Conservation (phyloP, 164 flowering plant species). For the Chimonanthus salicifolius region DNA sequence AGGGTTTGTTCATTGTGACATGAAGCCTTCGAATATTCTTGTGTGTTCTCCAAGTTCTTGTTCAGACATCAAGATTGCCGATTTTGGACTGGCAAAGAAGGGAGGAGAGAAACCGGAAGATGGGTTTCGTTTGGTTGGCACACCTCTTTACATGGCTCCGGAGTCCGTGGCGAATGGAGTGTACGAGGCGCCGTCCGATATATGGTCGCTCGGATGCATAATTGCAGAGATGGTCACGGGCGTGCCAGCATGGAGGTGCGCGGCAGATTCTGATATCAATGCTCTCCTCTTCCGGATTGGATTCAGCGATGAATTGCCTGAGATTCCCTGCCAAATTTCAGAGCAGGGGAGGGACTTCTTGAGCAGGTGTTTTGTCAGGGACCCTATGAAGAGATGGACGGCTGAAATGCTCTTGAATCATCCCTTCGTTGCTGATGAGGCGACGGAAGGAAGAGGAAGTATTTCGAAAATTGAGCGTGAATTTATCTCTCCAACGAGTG, state of each 20-base stretch:
- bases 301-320: too few species aligned
- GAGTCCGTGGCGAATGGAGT: conserved; percentile 8
- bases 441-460: neutral
- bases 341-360: too few species aligned
- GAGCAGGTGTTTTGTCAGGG: too few species aligned
- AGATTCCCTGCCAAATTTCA: too few species aligned
- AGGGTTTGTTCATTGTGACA: conserved; percentile 32
- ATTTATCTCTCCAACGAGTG: too few species aligned
- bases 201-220: conserved; percentile 63
- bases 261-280: too few species aligned
- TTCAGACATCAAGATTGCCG: conserved; percentile 51
- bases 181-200: conserved; percentile 33
- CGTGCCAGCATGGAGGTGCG: too few species aligned
- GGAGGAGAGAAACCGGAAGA: neutral
- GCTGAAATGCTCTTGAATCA: conserved; percentile 25
- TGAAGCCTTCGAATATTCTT: conserved; percentile 63
- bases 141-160: too few species aligned
- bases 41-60: conserved; percentile 11
- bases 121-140: too few species aligned
- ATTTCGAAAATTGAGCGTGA: too few species aligned
- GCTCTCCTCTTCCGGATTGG: too few species aligned
- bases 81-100: conserved; percentile 70
- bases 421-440: conserved; percentile 32
- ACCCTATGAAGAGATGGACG: too few species aligned
- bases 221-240: conserved; percentile 46